phyloP scores from a whole-genome alignment of 371 early-diverging fungal genomes.

The Nematocida sp. region DNA sequence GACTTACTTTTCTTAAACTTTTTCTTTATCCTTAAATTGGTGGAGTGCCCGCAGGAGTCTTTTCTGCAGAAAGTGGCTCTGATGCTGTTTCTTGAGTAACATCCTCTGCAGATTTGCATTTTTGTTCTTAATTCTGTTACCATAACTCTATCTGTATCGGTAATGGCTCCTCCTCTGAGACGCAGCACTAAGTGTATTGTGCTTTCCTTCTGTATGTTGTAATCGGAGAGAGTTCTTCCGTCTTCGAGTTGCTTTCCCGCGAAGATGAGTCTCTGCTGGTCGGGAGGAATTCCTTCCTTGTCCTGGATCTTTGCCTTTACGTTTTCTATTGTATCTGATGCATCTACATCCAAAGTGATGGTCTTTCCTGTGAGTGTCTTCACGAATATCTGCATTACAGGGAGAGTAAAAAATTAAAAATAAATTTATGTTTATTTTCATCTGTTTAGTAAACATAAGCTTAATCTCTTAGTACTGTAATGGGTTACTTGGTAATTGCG shows the following conservation, averaged over 20 bases:
- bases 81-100: conserved; percentile 96
- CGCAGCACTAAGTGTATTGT: conserved; percentile 89
- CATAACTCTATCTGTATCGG: conserved; percentile 56
- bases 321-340: conserved; percentile 84
- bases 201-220: conserved; percentile 85
- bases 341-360: conserved; percentile 90
- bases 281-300: conserved; percentile 98
- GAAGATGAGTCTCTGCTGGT: conserved; percentile 98
- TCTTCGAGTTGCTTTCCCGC: conserved; percentile 96
- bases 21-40: conserved; percentile 78
- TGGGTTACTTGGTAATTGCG: too few species aligned
- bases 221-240: conserved; percentile 70
- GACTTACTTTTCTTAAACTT: conserved; percentile 59
- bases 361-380: conserved; percentile 96
- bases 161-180: conserved; percentile 53
- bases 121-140: conserved; percentile 31
- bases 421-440: conserved; percentile 8
- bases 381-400: conserved; percentile 79
- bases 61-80: conserved; percentile 99
- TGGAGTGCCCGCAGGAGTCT: conserved; percentile 97
- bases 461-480: too few species aligned
- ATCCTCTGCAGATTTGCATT: conserved; percentile 66
- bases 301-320: conserved; percentile 95
- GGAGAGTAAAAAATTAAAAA: conserved; percentile 39
- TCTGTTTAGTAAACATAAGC: too few species aligned